These are phyloP conservation scores for Blastobotrys parvus DNA, from an alignment of 805 yeast species.

Conservation along the genomic window DNA sequence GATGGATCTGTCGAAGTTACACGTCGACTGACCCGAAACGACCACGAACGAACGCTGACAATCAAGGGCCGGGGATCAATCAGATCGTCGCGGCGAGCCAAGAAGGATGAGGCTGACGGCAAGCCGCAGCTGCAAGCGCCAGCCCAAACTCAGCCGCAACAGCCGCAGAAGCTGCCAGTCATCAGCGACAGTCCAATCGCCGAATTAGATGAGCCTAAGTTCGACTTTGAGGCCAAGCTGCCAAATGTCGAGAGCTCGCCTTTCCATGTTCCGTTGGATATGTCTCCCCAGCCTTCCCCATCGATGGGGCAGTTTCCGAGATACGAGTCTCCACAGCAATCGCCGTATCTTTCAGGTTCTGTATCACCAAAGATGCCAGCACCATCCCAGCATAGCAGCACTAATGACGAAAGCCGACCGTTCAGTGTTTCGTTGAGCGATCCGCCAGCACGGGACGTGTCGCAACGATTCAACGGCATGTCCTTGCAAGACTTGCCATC, in stretches of 20 bases:
- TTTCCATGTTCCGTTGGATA: not conserved
- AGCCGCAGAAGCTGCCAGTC: not conserved
- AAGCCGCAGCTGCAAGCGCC: not conserved
- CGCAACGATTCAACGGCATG: too few relatives aligned
- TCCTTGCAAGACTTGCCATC: too few relatives aligned
- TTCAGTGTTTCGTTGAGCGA: not conserved
- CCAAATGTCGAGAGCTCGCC: not conserved
- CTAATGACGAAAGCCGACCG: not conserved
- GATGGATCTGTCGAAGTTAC: not conserved
- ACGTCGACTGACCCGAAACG: slow-evolving; percentile 16
- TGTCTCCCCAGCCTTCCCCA: not conserved
- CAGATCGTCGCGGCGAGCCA: slow-evolving; percentile 6
- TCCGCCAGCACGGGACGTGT: too few relatives aligned
- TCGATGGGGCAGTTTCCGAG: not conserved
- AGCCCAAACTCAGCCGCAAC: not conserved
- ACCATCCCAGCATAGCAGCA: not conserved
- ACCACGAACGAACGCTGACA: slow-evolving; percentile 17
- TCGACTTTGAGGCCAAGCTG: not conserved
- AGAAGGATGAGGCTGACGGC: not conserved
- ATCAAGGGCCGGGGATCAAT: slow-evolving; percentile 16
- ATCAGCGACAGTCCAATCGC: too few relatives aligned
- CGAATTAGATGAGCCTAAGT: not conserved
- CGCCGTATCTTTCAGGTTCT: not conserved
- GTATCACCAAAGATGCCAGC: not conserved
- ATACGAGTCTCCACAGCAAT: not conserved